These are phyloP conservation scores for Shiraia sp. DNA, from an alignment of 2,329 filamentous ascomycete species.

Conservation along the genomic window DNA sequence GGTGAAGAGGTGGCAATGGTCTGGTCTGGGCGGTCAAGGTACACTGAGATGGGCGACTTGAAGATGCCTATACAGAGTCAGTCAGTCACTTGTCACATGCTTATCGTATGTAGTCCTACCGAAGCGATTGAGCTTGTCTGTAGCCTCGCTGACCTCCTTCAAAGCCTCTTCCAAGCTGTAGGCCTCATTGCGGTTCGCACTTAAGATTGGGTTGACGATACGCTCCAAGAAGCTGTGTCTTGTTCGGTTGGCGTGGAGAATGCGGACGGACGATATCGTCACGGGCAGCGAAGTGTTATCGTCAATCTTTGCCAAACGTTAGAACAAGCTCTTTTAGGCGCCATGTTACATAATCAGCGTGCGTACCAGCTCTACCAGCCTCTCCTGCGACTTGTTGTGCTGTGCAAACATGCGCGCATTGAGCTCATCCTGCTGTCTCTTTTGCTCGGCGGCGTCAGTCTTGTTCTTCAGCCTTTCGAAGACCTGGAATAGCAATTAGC, in stretches of 20 bases:
- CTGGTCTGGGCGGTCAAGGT: constrained; percentile 74
- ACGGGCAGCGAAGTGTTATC: constrained; percentile 86
- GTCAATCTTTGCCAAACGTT: constrained; percentile 60
- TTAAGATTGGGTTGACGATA: constrained; percentile 77
- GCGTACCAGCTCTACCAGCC: constrained; percentile 67
- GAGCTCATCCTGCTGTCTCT: constrained; percentile 63
- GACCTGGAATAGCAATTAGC: constrained; percentile 51
- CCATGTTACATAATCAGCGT: constrained; percentile 6
- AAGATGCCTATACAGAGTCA: constrained; percentile 71
- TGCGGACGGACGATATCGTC: constrained; percentile 80
- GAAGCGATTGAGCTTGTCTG: constrained; percentile 76
- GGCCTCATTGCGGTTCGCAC: constrained; percentile 64
- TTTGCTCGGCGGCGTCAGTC: constrained; percentile 61
- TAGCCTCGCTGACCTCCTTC: constrained; percentile 68
- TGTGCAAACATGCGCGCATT: constrained; percentile 62
- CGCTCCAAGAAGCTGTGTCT: constrained; percentile 80
- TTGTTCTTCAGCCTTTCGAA: constrained; percentile 63
- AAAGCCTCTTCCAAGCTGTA: constrained; percentile 81
- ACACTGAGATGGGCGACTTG: constrained; percentile 78
- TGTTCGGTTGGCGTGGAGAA: constrained; percentile 84
- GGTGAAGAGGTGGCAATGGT: constrained; percentile 70
- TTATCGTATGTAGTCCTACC: constrained; percentile 57
- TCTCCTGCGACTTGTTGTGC: constrained; percentile 64
- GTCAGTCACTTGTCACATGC: constrained; percentile 3
- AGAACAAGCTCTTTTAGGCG: constrained; percentile 5